phyloP scores from a whole-genome alignment of 352 stramenopile genomes.

The Phytophthora cryptogea region DNA sequence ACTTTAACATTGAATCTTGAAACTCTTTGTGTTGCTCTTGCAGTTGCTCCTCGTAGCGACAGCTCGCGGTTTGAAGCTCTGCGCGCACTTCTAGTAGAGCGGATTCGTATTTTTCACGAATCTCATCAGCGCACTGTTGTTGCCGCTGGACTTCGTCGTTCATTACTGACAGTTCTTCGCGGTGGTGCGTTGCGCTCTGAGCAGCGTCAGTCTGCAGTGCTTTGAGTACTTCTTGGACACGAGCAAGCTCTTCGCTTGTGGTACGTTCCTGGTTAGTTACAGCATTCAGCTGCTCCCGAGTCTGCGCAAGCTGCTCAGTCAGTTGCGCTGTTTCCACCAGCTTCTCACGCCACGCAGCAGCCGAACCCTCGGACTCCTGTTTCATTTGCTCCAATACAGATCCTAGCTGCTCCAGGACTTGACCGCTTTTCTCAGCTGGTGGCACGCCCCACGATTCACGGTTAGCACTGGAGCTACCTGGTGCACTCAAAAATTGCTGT shows the following conservation, averaged over 20 bases:
- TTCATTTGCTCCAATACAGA: conserved; percentile 78
- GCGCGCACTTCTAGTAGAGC: conserved; percentile 31
- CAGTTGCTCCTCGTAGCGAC: conserved; percentile 25
- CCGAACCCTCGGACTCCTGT: conserved; percentile 66
- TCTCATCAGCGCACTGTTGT: conserved; percentile 38
- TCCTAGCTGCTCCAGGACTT: conserved; percentile 69
- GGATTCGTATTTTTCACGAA: conserved; percentile 45
- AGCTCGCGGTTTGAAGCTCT: conserved; percentile 34
- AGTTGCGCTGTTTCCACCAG: conserved; percentile 59
- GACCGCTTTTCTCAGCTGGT: conserved; percentile 56
- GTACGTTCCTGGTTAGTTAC: conserved; percentile 41
- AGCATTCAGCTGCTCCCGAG: conserved; percentile 44
- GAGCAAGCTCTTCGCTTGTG: conserved; percentile 38
- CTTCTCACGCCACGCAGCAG: conserved; percentile 64
- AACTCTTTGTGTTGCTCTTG: conserved; percentile 29
- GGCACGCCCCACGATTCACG: conserved; percentile 22
- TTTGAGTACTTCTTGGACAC: conserved; percentile 44
- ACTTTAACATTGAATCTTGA: conserved; percentile 5
- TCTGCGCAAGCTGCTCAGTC: conserved; percentile 37
- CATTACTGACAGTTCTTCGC: conserved; percentile 62
- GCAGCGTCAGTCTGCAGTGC: conserved; percentile 34
- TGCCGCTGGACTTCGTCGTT: conserved; percentile 61
- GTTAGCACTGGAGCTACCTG: conserved; percentile 18
- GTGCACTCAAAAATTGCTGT: conserved; percentile 23
- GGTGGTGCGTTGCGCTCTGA: conserved; percentile 39